Conservation (phyloP, 2,329 filamentous ascomycete genomes). For the Colletotrichum musae region DNA sequence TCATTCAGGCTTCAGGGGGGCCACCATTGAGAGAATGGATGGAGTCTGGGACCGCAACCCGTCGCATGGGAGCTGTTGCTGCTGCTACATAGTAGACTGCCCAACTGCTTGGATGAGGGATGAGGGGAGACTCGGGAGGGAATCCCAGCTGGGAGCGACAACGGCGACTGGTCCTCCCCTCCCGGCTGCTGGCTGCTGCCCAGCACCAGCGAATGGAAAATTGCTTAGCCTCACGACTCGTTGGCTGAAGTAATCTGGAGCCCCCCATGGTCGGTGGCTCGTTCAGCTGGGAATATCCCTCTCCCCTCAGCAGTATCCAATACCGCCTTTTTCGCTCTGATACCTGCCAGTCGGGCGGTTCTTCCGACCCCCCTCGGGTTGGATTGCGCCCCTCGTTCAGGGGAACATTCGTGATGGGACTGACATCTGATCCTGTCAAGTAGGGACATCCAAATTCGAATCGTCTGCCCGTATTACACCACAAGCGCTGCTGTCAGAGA, state of each 20-base stretch:
- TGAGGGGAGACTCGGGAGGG: slow-evolving; percentile 8
- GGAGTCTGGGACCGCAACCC: not conserved
- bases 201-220: slow-evolving; percentile 24
- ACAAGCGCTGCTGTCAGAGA: not conserved
- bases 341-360: slow-evolving; percentile 23
- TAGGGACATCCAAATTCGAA: not conserved
- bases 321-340: slow-evolving; percentile 29
- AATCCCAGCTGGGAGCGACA: slow-evolving; percentile 31
- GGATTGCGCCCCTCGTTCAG: not conserved
- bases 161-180: slow-evolving; percentile 25
- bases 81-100: not conserved
- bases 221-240: slow-evolving; percentile 32
- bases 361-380: slow-evolving; percentile 15
- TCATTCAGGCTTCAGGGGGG: not conserved
- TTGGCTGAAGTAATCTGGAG: slow-evolving; percentile 17
- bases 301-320: slow-evolving; percentile 5
- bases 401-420: slow-evolving; percentile 20
- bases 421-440: slow-evolving; percentile 24
- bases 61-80: not conserved
- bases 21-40: not conserved
- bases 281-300: slow-evolving; percentile 35
- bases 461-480: too few species aligned
- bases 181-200: slow-evolving; percentile 2
- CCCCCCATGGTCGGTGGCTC: slow-evolving; percentile 15
- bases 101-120: not conserved